Evolutionary conservation across 768 basidiomycete genomes (phyloP).

Genomic region (Galerina sulciceps): DNA sequence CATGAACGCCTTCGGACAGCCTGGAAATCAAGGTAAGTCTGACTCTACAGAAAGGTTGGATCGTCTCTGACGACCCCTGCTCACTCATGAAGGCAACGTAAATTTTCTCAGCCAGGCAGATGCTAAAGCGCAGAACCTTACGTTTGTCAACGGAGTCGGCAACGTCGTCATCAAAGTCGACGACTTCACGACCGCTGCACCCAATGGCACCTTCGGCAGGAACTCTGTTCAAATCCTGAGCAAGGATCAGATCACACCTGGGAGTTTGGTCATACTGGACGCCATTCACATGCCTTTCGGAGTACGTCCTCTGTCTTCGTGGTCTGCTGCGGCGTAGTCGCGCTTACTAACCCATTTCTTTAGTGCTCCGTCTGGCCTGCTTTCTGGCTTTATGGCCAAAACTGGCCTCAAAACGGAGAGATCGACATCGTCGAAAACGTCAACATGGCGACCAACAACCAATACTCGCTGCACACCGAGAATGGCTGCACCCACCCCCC

Average conservation of each 20-base stretch:
- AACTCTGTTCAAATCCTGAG: slow-evolving; percentile 8
- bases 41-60: not conserved
- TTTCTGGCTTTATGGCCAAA: slow-evolving; percentile 5
- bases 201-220: slow-evolving; percentile 6
- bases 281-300: slow-evolving; percentile 12
- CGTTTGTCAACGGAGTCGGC: not conserved
- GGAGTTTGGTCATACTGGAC: slow-evolving; percentile 9
- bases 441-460: slow-evolving; percentile 5
- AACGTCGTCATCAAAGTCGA: slow-evolving; percentile 11
- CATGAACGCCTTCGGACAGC: not conserved
- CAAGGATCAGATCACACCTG: not conserved
- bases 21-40: slow-evolving; percentile 3
- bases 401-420: slow-evolving; percentile 7
- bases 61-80: not conserved
- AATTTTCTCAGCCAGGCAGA: slow-evolving; percentile 1
- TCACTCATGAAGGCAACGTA: slow-evolving; percentile 2
- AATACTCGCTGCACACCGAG: slow-evolving; percentile 11
- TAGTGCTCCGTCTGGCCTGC: slow-evolving; percentile 14
- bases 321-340: not conserved
- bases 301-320: not conserved
- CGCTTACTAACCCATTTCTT: not conserved
- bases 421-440: slow-evolving; percentile 12
- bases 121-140: not conserved
- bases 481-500: slow-evolving; percentile 9
- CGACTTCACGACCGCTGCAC: not conserved